These are phyloP conservation scores for Backusella australiensis DNA, from an alignment of 192 early-diverging fungal species.

Conservation along the genomic window DNA sequence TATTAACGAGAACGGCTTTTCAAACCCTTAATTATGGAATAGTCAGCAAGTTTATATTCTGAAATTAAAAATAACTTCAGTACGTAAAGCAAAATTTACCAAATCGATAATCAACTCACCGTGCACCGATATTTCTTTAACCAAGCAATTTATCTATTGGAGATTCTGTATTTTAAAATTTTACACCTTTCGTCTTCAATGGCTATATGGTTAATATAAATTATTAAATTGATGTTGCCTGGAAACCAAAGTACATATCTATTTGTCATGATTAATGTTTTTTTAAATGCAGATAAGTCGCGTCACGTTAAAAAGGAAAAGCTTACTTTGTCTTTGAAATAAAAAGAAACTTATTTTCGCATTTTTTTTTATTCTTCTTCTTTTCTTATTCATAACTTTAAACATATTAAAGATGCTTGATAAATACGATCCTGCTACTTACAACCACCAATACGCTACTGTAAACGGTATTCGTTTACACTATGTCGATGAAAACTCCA, in stretches of 20 bases:
- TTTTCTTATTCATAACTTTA: neutral
- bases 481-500: conserved; percentile 37
- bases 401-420: conserved; percentile 17
- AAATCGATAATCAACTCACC: neutral
- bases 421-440: conserved; percentile 24
- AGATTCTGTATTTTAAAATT: neutral
- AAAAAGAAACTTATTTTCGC: neutral
- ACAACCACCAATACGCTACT: conserved; percentile 22
- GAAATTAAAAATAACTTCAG: neutral
- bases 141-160: neutral
- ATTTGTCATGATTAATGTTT: neutral
- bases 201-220: neutral
- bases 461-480: conserved; percentile 37
- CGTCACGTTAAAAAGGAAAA: neutral
- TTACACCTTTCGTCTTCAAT: neutral
- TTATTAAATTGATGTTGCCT: neutral
- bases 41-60: neutral
- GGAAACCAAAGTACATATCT: neutral
- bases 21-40: neutral
- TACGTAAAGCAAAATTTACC: neutral
- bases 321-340: neutral
- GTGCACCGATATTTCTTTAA: neutral
- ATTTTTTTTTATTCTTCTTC: neutral
- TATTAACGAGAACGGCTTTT: neutral
- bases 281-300: neutral